Percentiles rank a stretch among this genome's conserved stretches.
Conservation (phyloP, 768 basidiomycete species). For the Mrakia hoshinonis region DNA sequence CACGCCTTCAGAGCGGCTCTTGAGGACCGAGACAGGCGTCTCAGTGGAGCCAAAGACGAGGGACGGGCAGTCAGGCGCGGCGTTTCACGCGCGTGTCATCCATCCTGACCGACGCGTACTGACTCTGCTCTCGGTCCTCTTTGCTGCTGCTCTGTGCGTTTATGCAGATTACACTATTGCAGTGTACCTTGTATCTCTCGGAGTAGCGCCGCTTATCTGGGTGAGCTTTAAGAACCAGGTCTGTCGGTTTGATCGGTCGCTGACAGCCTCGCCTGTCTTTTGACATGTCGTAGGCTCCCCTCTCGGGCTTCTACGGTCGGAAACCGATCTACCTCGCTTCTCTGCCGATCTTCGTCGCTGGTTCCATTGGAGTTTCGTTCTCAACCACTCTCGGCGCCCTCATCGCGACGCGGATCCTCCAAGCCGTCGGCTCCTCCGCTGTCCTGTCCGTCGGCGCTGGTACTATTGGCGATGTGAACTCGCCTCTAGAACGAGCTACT, state of each 20-base stretch:
- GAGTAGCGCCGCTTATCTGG: conserved; percentile 49
- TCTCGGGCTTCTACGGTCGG: background rate
- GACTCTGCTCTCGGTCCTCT: background rate
- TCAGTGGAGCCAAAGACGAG: background rate
- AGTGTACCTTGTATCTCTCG: conserved; percentile 47
- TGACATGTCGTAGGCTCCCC: too few relatives aligned
- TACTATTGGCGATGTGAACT: conserved; percentile 41
- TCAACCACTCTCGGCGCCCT: conserved; percentile 47
- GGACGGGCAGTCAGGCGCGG: background rate
- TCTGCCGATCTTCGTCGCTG: conserved; percentile 54
- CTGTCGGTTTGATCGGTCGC: too few relatives aligned
- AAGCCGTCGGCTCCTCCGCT: conserved; percentile 49
- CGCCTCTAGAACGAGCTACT: conserved; percentile 4
- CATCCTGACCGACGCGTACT: background rate
- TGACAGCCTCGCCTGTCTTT: background rate
- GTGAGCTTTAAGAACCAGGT: conserved; percentile 39
- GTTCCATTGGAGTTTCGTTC: conserved; percentile 54
- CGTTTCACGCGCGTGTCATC: too few relatives aligned
- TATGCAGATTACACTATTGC: conserved; percentile 36
- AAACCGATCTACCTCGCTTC: conserved; percentile 41
- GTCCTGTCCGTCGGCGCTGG: conserved; percentile 51
- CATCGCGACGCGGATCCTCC: conserved; percentile 56
- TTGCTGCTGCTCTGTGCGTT: too few relatives aligned
- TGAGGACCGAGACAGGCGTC: background rate
- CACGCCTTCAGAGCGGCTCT: background rate